These are phyloP conservation scores for Zygotorulaspora florentina DNA, from an alignment of 805 yeast genomes.

Conservation along the genomic window DNA sequence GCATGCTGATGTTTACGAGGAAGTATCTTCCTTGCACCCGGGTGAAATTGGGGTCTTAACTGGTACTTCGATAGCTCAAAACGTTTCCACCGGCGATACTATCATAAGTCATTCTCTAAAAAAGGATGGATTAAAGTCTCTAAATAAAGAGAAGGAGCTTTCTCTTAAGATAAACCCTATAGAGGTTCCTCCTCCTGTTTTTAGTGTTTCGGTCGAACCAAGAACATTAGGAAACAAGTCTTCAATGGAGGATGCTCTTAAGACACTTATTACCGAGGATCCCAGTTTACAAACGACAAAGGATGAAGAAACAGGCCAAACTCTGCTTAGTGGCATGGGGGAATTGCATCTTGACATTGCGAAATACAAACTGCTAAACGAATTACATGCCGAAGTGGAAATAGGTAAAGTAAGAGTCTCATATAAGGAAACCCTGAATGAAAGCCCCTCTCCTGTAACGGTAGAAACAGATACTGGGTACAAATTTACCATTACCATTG, in stretches of 20 bases:
- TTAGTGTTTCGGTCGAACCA: conserved; percentile 82
- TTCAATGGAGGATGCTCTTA: conserved; percentile 65
- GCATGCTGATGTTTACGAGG: conserved; percentile 85
- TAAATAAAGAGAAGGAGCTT: conserved; percentile 37
- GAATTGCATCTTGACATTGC: conserved; percentile 92
- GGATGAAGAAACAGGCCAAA: conserved; percentile 86
- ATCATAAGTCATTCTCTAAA: conserved; percentile 57
- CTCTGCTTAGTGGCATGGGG: conserved; percentile 96
- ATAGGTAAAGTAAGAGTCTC: conserved; percentile 85
- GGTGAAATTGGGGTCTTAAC: conserved; percentile 84
- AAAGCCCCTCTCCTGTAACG: conserved; percentile 8
- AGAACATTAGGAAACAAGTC: conserved; percentile 74
- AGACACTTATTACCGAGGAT: conserved; percentile 72
- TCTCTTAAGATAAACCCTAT: conserved; percentile 64
- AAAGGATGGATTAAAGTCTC: conserved; percentile 45
- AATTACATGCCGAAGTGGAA: conserved; percentile 75
- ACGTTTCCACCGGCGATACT: conserved; percentile 87
- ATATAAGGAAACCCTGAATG: conserved; percentile 65
- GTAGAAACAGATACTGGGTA: conserved; percentile 20
- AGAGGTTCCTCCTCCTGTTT: conserved; percentile 85
- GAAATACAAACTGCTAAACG: conserved; percentile 69
- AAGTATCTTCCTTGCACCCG: conserved; percentile 54
- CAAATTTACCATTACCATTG: conserved; percentile 32
- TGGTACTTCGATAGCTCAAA: conserved; percentile 42
- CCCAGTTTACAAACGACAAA: conserved; percentile 72